phyloP scores from a whole-genome alignment of 805 yeast genomes.

The Cyberlindnera saturnus region DNA sequence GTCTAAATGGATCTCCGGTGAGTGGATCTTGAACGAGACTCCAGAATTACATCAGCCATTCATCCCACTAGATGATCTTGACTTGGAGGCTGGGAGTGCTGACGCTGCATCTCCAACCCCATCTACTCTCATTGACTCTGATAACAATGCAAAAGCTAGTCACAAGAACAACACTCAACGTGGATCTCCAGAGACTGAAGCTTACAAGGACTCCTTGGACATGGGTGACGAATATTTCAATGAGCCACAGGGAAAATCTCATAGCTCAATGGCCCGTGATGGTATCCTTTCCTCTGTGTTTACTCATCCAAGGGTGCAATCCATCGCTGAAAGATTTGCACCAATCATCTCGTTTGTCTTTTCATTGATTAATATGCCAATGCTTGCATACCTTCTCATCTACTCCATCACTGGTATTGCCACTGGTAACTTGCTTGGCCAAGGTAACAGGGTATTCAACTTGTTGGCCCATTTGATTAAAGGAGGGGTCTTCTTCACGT shows the following conservation, averaged over 20 bases:
- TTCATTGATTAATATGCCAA: conserved; percentile 53
- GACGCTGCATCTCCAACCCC: conserved; percentile 16
- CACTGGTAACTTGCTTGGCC: conserved; percentile 64
- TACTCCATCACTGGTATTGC: conserved; percentile 53
- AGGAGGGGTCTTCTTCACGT: conserved; percentile 79
- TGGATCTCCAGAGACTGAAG: conserved; percentile 14
- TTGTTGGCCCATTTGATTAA: conserved; percentile 92
- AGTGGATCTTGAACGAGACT: conserved; percentile 13
- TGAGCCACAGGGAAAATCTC: conserved; percentile 3
- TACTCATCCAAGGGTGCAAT: conserved; percentile 22
- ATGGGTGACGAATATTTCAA: conserved; percentile 11
- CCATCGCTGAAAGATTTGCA: conserved; percentile 19
- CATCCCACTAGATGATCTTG: conserved; percentile 26
- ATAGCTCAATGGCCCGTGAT: conserved; percentile 25
- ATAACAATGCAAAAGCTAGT: background rate
- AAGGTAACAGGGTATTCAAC: conserved; percentile 64
- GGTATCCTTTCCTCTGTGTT: conserved; percentile 30
- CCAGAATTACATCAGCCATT: conserved; percentile 16
- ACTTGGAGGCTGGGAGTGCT: conserved; percentile 14
- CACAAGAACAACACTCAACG: background rate
- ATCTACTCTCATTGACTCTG: conserved; percentile 20
- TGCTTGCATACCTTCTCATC: conserved; percentile 52
- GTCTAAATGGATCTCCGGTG: conserved; percentile 34
- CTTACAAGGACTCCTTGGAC: conserved; percentile 21
- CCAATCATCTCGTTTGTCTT: conserved; percentile 32